Evolutionary conservation across 2,329 filamentous ascomycete genomes (phyloP).

Genomic region (Lachnellula occidentalis): DNA sequence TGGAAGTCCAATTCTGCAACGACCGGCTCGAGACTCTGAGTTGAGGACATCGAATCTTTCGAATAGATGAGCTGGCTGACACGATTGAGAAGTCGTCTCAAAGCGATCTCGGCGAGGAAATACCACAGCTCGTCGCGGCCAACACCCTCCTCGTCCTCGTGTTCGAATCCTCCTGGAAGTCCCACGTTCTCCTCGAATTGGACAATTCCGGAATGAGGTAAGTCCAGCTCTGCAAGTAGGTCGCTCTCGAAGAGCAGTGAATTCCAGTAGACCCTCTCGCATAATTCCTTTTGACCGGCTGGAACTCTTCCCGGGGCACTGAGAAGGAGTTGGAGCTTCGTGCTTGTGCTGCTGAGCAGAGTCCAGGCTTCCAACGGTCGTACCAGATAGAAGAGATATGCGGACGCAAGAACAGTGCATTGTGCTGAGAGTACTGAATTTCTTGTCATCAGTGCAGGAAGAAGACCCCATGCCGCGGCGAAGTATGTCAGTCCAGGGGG

Average conservation of each 20-base stretch:
- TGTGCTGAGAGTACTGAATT: conserved; percentile 75
- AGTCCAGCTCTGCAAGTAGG: conserved; percentile 70
- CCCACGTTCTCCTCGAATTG: conserved; percentile 77
- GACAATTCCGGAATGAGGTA: conserved; percentile 77
- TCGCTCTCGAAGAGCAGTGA: conserved; percentile 75
- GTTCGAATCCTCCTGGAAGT: conserved; percentile 70
- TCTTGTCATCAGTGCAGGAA: conserved; percentile 73
- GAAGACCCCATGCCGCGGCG: conserved; percentile 70
- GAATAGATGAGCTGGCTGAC: conserved; percentile 77
- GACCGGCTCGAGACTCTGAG: conserved; percentile 68
- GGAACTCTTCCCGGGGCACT: conserved; percentile 69
- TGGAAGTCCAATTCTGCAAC: conserved; percentile 79
- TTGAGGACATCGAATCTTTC: conserved; percentile 65
- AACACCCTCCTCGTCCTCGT: conserved; percentile 57
- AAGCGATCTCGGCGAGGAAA: conserved; percentile 75
- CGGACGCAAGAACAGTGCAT: conserved; percentile 73
- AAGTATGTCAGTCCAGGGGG: conserved; percentile 76
- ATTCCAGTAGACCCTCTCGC: conserved; percentile 81
- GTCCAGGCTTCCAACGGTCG: conserved; percentile 81
- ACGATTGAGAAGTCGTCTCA: conserved; percentile 70
- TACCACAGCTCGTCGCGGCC: conserved; percentile 81
- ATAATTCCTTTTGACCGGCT: conserved; percentile 63
- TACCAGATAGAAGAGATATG: conserved; percentile 78
- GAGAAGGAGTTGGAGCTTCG: conserved; percentile 73
- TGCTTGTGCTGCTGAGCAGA: conserved; percentile 71